Evolutionary conservation across 2,329 filamentous ascomycete species (phyloP).

Genomic region (Epichloe hybrida): DNA sequence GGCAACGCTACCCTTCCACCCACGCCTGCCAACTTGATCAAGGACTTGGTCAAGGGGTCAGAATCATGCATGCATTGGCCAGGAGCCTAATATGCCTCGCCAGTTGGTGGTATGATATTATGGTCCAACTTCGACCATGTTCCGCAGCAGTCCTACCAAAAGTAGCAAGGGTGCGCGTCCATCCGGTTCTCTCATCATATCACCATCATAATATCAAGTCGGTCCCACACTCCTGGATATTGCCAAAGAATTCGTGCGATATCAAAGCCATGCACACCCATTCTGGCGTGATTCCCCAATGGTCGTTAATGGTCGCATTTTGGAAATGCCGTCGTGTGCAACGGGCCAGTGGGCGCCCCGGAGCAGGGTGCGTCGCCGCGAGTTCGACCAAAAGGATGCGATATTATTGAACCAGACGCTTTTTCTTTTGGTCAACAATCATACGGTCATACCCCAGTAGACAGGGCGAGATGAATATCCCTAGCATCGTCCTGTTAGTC

Average conservation of each 20-base stretch:
- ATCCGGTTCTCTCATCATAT: too few relatives aligned
- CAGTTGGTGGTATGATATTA: neutral
- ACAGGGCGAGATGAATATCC: neutral
- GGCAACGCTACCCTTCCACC: too few relatives aligned
- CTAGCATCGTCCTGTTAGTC: neutral
- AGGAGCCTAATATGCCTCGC: neutral
- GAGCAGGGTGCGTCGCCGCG: neutral
- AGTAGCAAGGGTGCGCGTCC: too few relatives aligned
- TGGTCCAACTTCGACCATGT: neutral
- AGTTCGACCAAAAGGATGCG: neutral
- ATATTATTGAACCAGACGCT: too few relatives aligned
- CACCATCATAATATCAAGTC: too few relatives aligned
- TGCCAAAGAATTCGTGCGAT: neutral
- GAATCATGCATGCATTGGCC: neutral
- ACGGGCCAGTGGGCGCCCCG: neutral
- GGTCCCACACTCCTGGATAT: neutral
- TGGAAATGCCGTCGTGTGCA: neutral
- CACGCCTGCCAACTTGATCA: too few relatives aligned
- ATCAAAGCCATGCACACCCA: neutral
- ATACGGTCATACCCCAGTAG: neutral
- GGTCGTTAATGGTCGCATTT: neutral
- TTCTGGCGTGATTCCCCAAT: neutral
- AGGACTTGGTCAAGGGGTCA: too few relatives aligned
- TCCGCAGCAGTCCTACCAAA: neutral
- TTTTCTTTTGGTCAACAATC: neutral